A percentile compares a stretch with the other conserved stretches of the same genome.
These are phyloP conservation scores for Cryoendolithus antarcticus DNA, from an alignment of 2,329 filamentous ascomycete species.

Conservation along the genomic window DNA sequence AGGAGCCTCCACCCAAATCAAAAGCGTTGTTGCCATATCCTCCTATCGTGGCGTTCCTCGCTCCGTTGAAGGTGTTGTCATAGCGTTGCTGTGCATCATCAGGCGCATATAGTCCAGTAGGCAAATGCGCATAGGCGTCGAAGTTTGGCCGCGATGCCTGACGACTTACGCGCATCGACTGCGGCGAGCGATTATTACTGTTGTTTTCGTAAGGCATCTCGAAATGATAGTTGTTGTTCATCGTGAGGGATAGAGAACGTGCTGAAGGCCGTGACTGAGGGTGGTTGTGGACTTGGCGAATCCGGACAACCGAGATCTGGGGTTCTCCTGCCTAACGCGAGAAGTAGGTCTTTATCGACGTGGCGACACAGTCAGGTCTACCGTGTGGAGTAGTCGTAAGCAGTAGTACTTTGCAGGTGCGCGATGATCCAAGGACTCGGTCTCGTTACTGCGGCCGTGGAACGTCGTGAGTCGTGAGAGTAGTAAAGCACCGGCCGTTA, in stretches of 20 bases:
- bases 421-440: no score
- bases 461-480: no score
- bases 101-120: slow-evolving; percentile 54
- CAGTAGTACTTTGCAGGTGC: no score
- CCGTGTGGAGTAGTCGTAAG: no score
- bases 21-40: slow-evolving; percentile 54
- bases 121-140: slow-evolving; percentile 58
- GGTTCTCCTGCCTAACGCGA: no score
- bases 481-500: no score
- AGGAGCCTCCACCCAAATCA: slow-evolving; percentile 61
- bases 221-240: slow-evolving; percentile 22
- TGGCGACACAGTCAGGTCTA: no score
- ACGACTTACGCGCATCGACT: slow-evolving; percentile 59
- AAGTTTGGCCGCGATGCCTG: slow-evolving; percentile 62
- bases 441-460: no score
- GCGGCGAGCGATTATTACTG: slow-evolving; percentile 56
- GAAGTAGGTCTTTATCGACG: no score
- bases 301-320: no score
- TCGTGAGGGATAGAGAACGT: slow-evolving; percentile 6
- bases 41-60: slow-evolving; percentile 44
- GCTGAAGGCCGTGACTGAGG: not conserved
- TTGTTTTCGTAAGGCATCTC: slow-evolving; percentile 66
- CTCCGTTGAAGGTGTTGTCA: slow-evolving; percentile 44
- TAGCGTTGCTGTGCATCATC: slow-evolving; percentile 47
- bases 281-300: no score